These are phyloP conservation scores for Aureococcus anophagefferens DNA, from an alignment of 108 stramenopile species.

Conservation along the genomic window DNA sequence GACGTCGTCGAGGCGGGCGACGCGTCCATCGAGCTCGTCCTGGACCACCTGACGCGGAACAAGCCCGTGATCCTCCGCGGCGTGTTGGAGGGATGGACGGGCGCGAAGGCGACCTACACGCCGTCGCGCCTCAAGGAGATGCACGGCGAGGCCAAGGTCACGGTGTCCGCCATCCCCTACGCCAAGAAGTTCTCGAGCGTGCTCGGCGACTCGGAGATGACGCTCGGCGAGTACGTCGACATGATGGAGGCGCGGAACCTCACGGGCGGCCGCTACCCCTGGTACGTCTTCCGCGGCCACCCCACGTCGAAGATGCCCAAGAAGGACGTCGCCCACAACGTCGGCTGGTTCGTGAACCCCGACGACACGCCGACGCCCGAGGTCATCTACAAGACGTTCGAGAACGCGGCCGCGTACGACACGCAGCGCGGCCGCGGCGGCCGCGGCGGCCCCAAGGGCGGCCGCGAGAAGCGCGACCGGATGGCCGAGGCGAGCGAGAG, in stretches of 20 bases:
- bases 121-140: neutral
- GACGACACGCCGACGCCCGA: no score
- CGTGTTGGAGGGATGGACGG: no score
- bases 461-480: no score
- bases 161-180: slow-evolving; percentile 17
- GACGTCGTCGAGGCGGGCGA: neutral
- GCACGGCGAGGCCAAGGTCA: neutral
- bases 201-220: neutral
- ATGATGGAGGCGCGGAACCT: neutral
- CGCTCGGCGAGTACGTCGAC: slow-evolving; percentile 9
- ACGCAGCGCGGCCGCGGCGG: no score
- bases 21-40: neutral
- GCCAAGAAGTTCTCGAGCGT: slow-evolving; percentile 4
- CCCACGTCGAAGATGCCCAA: neutral
- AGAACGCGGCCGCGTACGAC: no score
- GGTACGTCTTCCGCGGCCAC: slow-evolving; percentile 15
- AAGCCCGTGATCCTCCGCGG: no score
- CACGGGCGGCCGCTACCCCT: slow-evolving; percentile 2
- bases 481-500: no score
- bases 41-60: no score
- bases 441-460: no score
- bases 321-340: neutral
- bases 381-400: no score
- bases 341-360: slow-evolving; percentile 2
- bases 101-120: no score